Conservation (phyloP, 1,284 basidiomycete species). For the Cutaneotrichosporon dermatis region DNA sequence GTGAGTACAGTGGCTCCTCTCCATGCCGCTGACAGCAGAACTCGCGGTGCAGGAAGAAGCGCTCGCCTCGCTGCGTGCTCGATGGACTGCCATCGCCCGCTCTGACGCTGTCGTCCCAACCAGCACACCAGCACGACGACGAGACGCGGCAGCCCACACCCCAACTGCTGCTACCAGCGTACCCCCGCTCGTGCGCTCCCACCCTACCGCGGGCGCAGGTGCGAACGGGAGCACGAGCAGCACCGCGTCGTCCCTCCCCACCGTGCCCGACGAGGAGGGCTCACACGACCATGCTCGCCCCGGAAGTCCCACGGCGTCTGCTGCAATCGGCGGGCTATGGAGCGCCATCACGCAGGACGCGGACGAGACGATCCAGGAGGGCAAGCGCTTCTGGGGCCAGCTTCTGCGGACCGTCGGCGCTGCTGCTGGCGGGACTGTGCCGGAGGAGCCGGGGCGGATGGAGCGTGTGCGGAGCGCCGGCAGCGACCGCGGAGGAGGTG, state of each 20-base stretch:
- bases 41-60: conserved; percentile 35
- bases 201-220: background rate
- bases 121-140: background rate
- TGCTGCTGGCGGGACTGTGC: conserved; percentile 38
- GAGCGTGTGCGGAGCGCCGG: background rate
- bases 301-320: background rate
- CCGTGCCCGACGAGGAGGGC: conserved; percentile 7
- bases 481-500: background rate
- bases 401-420: conserved; percentile 41
- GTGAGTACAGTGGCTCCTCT: conserved; percentile 17
- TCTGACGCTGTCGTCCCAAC: background rate
- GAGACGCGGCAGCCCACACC: background rate
- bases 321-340: background rate
- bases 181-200: background rate
- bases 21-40: conserved; percentile 21
- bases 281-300: background rate
- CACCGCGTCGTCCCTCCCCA: conserved; percentile 3
- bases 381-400: conserved; percentile 40
- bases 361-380: conserved; percentile 23
- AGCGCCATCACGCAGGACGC: conserved; percentile 9
- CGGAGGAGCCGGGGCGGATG: conserved; percentile 6
- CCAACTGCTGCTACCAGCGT: background rate
- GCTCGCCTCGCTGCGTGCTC: conserved; percentile 31
- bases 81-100: conserved; percentile 35
- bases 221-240: background rate